phyloP scores from a whole-genome alignment of 169 alveolate genomes.

The Amoebophrya sp. region DNA sequence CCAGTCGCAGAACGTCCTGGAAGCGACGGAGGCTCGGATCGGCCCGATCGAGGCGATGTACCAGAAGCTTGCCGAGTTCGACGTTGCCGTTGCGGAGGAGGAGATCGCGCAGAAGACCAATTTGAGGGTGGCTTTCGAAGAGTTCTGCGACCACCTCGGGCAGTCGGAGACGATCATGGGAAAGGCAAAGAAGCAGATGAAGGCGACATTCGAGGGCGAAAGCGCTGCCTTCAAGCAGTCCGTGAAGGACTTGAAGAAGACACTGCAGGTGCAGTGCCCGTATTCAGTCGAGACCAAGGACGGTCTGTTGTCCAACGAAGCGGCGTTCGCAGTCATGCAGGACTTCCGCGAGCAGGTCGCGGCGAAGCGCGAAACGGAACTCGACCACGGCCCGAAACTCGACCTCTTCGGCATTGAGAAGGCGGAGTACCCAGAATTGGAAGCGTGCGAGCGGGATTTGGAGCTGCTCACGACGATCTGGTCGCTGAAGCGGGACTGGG shows the following conservation, averaged over 20 bases:
- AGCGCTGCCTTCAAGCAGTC: slow-evolving; percentile 18
- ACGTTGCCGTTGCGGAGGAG: slow-evolving; percentile 17
- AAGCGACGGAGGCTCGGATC: slow-evolving; percentile 29
- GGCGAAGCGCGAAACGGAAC: slow-evolving; percentile 24
- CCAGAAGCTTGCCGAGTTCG: slow-evolving; percentile 28
- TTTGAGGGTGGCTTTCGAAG: slow-evolving; percentile 26
- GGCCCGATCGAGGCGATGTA: slow-evolving; percentile 23
- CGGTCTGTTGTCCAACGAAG: slow-evolving; percentile 18
- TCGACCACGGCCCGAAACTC: slow-evolving; percentile 24
- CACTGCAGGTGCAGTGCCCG: not conserved
- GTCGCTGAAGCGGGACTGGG: slow-evolving; percentile 38
- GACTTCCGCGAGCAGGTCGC: slow-evolving; percentile 23
- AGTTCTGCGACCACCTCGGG: slow-evolving; percentile 21
- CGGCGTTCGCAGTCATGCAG: slow-evolving; percentile 26
- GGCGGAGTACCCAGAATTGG: slow-evolving; percentile 23
- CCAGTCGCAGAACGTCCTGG: not conserved
- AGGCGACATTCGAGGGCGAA: slow-evolving; percentile 27
- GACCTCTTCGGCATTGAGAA: slow-evolving; percentile 32
- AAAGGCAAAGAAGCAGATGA: slow-evolving; percentile 30
- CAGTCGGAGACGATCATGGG: slow-evolving; percentile 29
- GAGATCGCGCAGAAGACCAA: slow-evolving; percentile 26
- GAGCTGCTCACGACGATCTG: slow-evolving; percentile 23
- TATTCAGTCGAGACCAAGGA: not conserved
- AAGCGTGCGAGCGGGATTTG: slow-evolving; percentile 20
- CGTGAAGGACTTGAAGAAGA: not conserved